A percentile compares a stretch with the other conserved stretches of the same genome.
These are phyloP conservation scores for Boeremia exigua DNA, from an alignment of 2,329 filamentous ascomycete genomes.

Conservation along the genomic window DNA sequence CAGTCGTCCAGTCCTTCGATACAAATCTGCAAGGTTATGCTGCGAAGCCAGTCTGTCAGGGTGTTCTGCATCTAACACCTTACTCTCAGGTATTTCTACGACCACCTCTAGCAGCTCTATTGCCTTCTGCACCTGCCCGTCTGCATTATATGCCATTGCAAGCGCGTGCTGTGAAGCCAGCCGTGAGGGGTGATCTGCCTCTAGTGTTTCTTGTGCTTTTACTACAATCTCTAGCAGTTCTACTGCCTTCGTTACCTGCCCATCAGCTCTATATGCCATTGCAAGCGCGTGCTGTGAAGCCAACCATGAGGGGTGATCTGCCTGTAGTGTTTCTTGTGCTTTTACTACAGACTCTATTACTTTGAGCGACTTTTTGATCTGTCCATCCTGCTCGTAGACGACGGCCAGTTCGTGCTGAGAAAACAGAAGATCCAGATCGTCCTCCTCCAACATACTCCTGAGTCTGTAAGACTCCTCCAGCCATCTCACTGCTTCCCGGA, in stretches of 20 bases:
- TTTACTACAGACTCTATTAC: slow-evolving; percentile 1
- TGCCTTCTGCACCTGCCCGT: slow-evolving; percentile 16
- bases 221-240: slow-evolving; percentile 6
- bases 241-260: slow-evolving; percentile 15
- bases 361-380: slow-evolving; percentile 13
- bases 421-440: slow-evolving; percentile 3
- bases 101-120: slow-evolving; percentile 9
- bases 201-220: not conserved
- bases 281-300: slow-evolving; percentile 13
- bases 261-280: slow-evolving; percentile 2
- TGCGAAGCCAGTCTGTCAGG: slow-evolving; percentile 5
- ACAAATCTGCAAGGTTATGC: slow-evolving; percentile 11
- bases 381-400: slow-evolving; percentile 7
- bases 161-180: slow-evolving; percentile 13
- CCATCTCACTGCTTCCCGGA: slow-evolving; percentile 4
- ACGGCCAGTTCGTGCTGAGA: slow-evolving; percentile 13
- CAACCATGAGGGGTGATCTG: not conserved
- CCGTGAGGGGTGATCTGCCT: not conserved
- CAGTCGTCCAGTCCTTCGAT: slow-evolving; percentile 6
- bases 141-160: slow-evolving; percentile 9
- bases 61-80: not conserved
- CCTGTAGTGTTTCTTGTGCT: not conserved
- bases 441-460: not conserved
- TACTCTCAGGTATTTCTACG: not conserved
- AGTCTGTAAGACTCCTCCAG: slow-evolving; percentile 3